These are phyloP conservation scores for Haplosporangium sp. DNA, from an alignment of 371 early-diverging fungal genomes.

Conservation along the genomic window DNA sequence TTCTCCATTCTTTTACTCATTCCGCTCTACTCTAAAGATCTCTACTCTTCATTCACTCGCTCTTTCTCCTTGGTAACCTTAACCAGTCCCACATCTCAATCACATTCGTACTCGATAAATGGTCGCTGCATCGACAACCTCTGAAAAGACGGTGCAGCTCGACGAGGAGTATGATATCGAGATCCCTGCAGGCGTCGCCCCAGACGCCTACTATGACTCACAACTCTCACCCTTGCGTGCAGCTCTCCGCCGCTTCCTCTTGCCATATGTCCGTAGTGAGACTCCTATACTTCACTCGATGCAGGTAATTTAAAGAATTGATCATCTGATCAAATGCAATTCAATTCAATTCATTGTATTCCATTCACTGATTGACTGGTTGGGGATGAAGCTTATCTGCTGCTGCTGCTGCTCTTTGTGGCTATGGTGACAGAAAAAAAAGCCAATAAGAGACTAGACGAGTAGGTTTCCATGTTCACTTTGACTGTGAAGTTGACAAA, in stretches of 20 bases:
- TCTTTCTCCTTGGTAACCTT: neutral
- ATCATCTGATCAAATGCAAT: too few species aligned
- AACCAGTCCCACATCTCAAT: neutral
- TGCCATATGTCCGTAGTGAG: conserved; percentile 66
- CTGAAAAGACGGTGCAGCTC: conserved; percentile 12
- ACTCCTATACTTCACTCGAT: conserved; percentile 66
- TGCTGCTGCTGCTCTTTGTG: too few species aligned
- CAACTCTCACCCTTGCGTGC: conserved; percentile 57
- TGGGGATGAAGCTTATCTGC: too few species aligned
- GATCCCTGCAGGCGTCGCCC: conserved; percentile 53
- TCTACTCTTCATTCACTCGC: neutral
- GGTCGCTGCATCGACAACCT: conserved; percentile 7
- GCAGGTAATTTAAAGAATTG: too few species aligned
- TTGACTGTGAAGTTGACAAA: too few species aligned
- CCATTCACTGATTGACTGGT: too few species aligned
- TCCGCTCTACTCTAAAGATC: neutral
- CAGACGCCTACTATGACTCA: conserved; percentile 52
- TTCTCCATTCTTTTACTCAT: neutral
- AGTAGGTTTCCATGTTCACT: too few species aligned
- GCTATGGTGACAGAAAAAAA: too few species aligned
- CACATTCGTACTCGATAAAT: neutral
- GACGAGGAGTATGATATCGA: conserved; percentile 50
- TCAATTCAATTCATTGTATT: too few species aligned
- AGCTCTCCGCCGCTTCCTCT: conserved; percentile 59
- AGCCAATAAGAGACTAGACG: too few species aligned